Evolutionary conservation across 768 basidiomycete species (phyloP), one percentile per base, ranked within the genome.

Genomic region (Amanita fuliginea): DNA sequence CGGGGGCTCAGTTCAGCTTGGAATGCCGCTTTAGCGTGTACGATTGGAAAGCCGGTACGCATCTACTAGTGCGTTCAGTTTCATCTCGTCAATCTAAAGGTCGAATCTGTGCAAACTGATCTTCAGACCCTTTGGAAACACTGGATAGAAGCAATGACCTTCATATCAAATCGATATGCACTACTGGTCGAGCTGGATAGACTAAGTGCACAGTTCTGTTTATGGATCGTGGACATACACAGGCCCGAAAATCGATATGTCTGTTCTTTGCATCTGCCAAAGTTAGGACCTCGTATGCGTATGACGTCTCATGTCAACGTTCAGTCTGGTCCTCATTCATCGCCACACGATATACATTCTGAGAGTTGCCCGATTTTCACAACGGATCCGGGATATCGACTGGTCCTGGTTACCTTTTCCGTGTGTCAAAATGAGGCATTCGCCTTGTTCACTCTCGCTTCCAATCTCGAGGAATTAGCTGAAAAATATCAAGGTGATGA

Each of bases 341-440:
- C 72, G 13, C 70, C 74, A 2, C 55, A 57, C 30, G 16, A 72
- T 68, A 54, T 52, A 14, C 71, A 70, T 32, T 55, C 61, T 46
- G 42, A 58, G 18, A 57, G 60, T 13, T 52, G 54, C 34, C 65
- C 67, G 14, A 78, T 78, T 2, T 82, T 80, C 60, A 63, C 66
- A 34, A 63, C 65, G 11, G 69, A 72, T 18, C 55, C 59, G 35
- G 53, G 63, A 8, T 63, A 74, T 33, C 68, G 73, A 46, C 50
- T 80, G 42, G 73, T 73, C 53, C 67, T 75, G 18, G 64, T 76
- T 49, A 65, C 66, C 50, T 75, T 35, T 53, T 59, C 42, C 57
- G 4, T 44, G 16, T n/a, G 57, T 56, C 42, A 56, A 59, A 36
- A 54, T 72, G 42, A 51, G n/a, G 21, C 42, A 6, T 44, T 44